Base-by-base conservation (phyloP, 2,329 filamentous ascomycete genomes). In the Domatiomyces catenatus region DNA sequence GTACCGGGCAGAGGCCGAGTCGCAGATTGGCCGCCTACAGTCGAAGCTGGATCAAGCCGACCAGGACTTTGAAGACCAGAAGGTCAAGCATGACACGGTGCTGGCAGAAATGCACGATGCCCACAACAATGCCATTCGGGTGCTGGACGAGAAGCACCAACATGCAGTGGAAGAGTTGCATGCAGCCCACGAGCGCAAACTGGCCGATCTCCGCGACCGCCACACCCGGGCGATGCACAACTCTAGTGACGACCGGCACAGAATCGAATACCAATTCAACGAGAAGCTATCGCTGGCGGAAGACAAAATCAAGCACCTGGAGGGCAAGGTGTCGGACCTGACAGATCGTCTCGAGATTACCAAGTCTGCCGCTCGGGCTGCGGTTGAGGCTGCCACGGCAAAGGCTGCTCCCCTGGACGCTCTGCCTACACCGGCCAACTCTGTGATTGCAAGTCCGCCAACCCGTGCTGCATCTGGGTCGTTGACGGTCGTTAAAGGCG, bases 271-370 rank as follows among this genome's bases (percentile, higher is more conserved):
- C 55, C 84, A 89, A 63, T 77, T 93, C 44, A 76, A 84, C 46
- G 87, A 95, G 62, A 81, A 85, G 22, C 76, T 96, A 50, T 81
- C 79, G 56, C 75, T 96, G 51, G 86, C 87, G 0, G 80, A 89
- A 7, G 86, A 87, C 51, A 94, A 90, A 73, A 79, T 83, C 3
- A 80, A 88, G 59, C 84, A 93, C 64, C 77, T 93, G 19, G 83
- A 93, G 64, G 89, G 95, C 60, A 86, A 86, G 59, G 78, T 95
- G 22, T 69, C 76, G 3, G 84, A 93, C 60, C 74, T 96, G 1
- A 87, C 95, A 64, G 89, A 95, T 65, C 90, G 88, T 66, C 76
- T 98, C 15, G 83, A 93, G 59, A 84, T 96, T 59, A 83, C 90
- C 20, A 89, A 89, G 64, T 81, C 88, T 62, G 89, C 89, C 28